Evolutionary conservation across 1,284 basidiomycete species (phyloP), one percentile per base, ranked within the genome.

Genomic region (Phellopilus nigrolimitatus): DNA sequence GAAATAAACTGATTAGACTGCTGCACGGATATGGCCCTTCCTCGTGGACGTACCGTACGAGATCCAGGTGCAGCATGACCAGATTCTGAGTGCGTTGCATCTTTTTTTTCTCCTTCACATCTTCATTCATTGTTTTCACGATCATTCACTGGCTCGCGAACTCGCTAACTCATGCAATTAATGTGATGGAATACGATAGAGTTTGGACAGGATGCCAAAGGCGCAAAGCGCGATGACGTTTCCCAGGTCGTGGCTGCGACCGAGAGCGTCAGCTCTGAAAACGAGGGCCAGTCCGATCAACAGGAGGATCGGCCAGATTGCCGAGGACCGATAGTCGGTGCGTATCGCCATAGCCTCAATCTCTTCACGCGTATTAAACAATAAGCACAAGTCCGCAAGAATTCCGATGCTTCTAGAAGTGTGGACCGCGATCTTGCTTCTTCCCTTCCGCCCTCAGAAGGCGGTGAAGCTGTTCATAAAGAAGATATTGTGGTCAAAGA

Each of bases 11-110:
- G n/a, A 15, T 4, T 9, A 44, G 42, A 13, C 31, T 15, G 27
- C 42, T 10, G 28, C 28, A 30, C 31, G 12, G 7, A 27, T 44
- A 2, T 44, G 42, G 42, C 30, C 48, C 15, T 15, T 8, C 21
- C 28, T 44, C 31, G 24, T 43, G 3, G 44, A 42, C 28, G 41
- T 41, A 42, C 39, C 40, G 24, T 6, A 48, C 25, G 49, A 51
- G n/a, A 24, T 45, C 12, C 41, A 38, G 30, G 2, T 45, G 3
- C 22, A 51, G 34, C 42, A 37, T 25, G 36, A 38, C 17, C 49
- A 51, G 22, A 45, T 51, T 30, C 31, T 45, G 4, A 15, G 49
- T 51, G 30, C 33, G 49, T 44, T 2, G 22, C 10, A 33, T 25
- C 22, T n/a, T n/a, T n/a, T n/a, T n/a, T n/a, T n/a, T n/a, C n/a